Conservation (phyloP, 2,329 filamentous ascomycete genomes). For the Rutstroemia sp. region DNA sequence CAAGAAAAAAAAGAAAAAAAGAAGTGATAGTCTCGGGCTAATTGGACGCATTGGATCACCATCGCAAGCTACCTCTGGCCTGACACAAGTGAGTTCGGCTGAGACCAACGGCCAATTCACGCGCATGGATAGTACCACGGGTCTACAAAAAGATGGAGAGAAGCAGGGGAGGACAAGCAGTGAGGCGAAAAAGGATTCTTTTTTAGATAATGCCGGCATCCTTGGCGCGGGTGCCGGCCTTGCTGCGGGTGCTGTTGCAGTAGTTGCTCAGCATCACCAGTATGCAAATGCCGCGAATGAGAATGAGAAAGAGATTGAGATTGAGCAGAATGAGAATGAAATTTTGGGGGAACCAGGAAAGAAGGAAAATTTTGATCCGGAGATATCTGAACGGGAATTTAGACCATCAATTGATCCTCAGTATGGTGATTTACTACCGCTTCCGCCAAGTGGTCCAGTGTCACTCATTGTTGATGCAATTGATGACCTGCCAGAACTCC, state of each 20-base stretch:
- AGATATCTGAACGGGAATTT: slow-evolving; percentile 49
- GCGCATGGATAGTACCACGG: slow-evolving; percentile 16
- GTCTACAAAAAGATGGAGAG: slow-evolving; percentile 19
- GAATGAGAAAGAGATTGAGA: slow-evolving; percentile 20
- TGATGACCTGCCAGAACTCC: slow-evolving; percentile 44
- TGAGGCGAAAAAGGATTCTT: slow-evolving; percentile 43
- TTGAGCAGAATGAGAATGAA: slow-evolving; percentile 21
- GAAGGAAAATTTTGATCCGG: slow-evolving; percentile 43
- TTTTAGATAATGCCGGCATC: slow-evolving; percentile 67
- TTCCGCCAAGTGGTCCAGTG: slow-evolving; percentile 52
- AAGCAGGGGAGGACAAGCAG: slow-evolving; percentile 24
- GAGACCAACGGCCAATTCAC: slow-evolving; percentile 17
- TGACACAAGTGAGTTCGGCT: slow-evolving; percentile 20
- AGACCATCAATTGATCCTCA: slow-evolving; percentile 60
- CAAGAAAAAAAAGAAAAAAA: slow-evolving; percentile 28
- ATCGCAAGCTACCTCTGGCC: slow-evolving; percentile 19
- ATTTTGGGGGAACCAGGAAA: slow-evolving; percentile 34
- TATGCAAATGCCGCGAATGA: slow-evolving; percentile 29
- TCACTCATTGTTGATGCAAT: slow-evolving; percentile 36
- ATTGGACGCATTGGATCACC: slow-evolving; percentile 21
- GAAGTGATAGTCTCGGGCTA: slow-evolving; percentile 22
- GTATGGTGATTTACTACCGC: slow-evolving; percentile 55
- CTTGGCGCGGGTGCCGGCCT: slow-evolving; percentile 63
- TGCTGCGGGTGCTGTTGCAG: slow-evolving; percentile 39
- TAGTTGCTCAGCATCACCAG: slow-evolving; percentile 29